Percentiles rank a stretch among this genome's conserved stretches.
Evolutionary conservation across 148 eudicot species (phyloP).

Genomic region (Spergularia bocconei): DNA sequence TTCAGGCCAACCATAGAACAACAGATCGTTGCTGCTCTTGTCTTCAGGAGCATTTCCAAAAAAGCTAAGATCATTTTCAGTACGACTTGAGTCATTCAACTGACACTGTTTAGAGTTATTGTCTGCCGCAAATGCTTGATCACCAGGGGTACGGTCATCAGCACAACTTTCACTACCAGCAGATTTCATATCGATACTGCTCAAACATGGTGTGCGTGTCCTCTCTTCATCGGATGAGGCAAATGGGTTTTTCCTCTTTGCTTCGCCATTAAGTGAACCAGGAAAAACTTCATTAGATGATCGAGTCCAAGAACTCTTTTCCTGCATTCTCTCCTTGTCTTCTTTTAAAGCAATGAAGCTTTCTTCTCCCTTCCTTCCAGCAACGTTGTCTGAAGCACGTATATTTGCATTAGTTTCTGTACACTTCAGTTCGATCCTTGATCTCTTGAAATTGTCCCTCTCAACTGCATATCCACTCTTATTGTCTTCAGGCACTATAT

Average conservation of each 20-base stretch:
- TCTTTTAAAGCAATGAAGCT: slow-evolving; percentile 27
- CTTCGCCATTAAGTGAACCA: slow-evolving; percentile 37
- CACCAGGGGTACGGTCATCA: slow-evolving; percentile 39
- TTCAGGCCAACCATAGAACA: slow-evolving; percentile 70
- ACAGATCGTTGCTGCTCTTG: slow-evolving; percentile 58
- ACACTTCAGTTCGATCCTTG: slow-evolving; percentile 32
- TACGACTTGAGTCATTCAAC: slow-evolving; percentile 41
- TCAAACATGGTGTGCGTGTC: slow-evolving; percentile 30
- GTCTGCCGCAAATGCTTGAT: slow-evolving; percentile 37
- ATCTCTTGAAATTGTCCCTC: slow-evolving; percentile 42
- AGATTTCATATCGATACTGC: slow-evolving; percentile 34
- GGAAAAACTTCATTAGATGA: slow-evolving; percentile 37
- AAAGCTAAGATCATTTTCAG: slow-evolving; percentile 49
- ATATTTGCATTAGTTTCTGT: slow-evolving; percentile 31
- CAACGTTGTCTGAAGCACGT: slow-evolving; percentile 24
- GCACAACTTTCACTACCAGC: slow-evolving; percentile 36
- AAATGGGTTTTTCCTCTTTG: slow-evolving; percentile 31
- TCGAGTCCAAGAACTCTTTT: slow-evolving; percentile 40
- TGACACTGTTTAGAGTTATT: slow-evolving; percentile 44
- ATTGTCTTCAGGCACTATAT: slow-evolving; percentile 54
- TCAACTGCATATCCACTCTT: slow-evolving; percentile 31
- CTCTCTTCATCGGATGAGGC: slow-evolving; percentile 41
- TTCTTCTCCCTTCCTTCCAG: slow-evolving; percentile 36
- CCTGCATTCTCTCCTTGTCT: slow-evolving; percentile 42
- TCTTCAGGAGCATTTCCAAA: slow-evolving; percentile 41